phyloP scores from a whole-genome alignment of 139 green algal species.

The Microglena sp. region DNA sequence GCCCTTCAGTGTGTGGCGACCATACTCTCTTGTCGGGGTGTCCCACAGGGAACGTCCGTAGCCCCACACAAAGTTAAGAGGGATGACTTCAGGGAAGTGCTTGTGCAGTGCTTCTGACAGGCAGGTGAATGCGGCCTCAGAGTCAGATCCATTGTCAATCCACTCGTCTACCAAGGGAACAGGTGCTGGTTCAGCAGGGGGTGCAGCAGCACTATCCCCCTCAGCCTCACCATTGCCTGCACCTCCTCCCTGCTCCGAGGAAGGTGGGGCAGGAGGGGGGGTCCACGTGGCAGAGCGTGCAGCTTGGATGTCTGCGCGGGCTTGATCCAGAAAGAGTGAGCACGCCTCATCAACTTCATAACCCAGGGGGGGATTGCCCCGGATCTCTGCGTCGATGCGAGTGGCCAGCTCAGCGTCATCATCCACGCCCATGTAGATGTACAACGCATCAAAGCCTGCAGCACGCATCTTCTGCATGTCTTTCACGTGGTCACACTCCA shows the following conservation, averaged over 20 bases:
- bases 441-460: slow-evolving; percentile 35
- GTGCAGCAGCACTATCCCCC: no score
- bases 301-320: no score
- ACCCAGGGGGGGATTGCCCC: slow-evolving; percentile 36
- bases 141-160: slow-evolving; percentile 21
- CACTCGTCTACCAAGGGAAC: slow-evolving; percentile 22
- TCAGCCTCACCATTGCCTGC: no score
- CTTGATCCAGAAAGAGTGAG: no score
- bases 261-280: no score
- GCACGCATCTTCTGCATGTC: slow-evolving; percentile 28
- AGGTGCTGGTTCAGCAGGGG: not conserved
- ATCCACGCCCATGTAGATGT: slow-evolving; percentile 30
- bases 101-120: slow-evolving; percentile 38
- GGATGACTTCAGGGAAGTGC: slow-evolving; percentile 40
- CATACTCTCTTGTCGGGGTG: slow-evolving; percentile 31
- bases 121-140: slow-evolving; percentile 22
- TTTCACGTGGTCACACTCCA: slow-evolving; percentile 54
- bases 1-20: slow-evolving; percentile 39
- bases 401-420: slow-evolving; percentile 4
- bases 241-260: no score
- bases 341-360: slow-evolving; percentile 49
- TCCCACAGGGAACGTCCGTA: slow-evolving; percentile 66
- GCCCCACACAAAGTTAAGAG: slow-evolving; percentile 56
- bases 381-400: slow-evolving; percentile 19
- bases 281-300: no score